Conservation (phyloP, 2,329 filamentous ascomycete genomes). For the Blastomyces gilchristii region DNA sequence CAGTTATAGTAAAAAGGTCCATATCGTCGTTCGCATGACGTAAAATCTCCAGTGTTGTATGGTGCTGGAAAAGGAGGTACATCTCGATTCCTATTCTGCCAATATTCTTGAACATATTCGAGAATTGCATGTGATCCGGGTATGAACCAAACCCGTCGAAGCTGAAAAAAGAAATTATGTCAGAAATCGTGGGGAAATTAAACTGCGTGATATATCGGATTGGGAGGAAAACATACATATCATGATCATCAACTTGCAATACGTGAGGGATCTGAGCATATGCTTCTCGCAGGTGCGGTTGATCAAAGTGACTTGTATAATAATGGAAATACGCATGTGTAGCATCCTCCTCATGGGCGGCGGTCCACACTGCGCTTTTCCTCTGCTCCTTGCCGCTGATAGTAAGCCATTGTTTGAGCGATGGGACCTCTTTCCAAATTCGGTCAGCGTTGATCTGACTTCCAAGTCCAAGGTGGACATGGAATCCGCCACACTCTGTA, state of each 20-base stretch:
- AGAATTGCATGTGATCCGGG: constrained; percentile 96
- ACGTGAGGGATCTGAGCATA: constrained; percentile 97
- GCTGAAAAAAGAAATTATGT: constrained; percentile 37
- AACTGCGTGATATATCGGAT: neutral
- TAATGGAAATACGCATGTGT: constrained; percentile 97
- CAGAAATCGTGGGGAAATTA: neutral
- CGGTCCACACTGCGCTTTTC: constrained; percentile 84
- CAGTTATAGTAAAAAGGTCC: constrained; percentile 92
- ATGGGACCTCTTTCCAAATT: constrained; percentile 89
- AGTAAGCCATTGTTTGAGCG: constrained; percentile 88
- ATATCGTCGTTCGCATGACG: constrained; percentile 78
- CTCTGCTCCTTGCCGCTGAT: constrained; percentile 89
- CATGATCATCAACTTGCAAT: constrained; percentile 88
- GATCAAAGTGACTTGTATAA: constrained; percentile 96
- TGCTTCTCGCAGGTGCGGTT: constrained; percentile 84
- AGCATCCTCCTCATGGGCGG: constrained; percentile 89
- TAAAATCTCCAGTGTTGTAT: constrained; percentile 88
- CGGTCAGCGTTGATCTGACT: constrained; percentile 94
- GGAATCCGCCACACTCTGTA: constrained; percentile 89
- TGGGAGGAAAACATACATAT: constrained; percentile 61
- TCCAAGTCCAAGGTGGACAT: constrained; percentile 82
- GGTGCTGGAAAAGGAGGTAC: constrained; percentile 97
- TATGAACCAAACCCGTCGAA: constrained; percentile 98
- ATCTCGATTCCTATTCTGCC: constrained; percentile 91
- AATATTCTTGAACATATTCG: constrained; percentile 96